Conservation (phyloP, 1,284 basidiomycete genomes). For the Ganoderma resinaceum region DNA sequence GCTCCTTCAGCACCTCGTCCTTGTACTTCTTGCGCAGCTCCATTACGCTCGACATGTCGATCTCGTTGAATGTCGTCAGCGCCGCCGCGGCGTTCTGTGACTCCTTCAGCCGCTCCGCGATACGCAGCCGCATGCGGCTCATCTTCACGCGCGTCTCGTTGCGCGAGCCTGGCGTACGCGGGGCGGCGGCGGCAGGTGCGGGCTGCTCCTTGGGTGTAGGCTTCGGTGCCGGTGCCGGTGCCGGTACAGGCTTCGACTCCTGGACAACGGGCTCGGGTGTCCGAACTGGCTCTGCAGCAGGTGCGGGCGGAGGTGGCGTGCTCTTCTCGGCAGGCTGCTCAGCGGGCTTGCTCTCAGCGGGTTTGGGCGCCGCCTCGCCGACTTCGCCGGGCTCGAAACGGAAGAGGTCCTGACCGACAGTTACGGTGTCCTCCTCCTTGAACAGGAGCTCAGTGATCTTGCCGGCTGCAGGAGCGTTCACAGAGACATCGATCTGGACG, state of each 20-base stretch:
- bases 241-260: slow-evolving; percentile 47
- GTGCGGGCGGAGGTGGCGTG: slow-evolving; percentile 46
- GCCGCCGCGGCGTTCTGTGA: slow-evolving; percentile 98
- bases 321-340: slow-evolving; percentile 56
- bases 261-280: slow-evolving; percentile 43
- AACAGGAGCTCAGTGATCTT: slow-evolving; percentile 90
- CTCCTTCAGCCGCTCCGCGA: slow-evolving; percentile 97
- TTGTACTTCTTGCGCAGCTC: slow-evolving; percentile 96
- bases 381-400: slow-evolving; percentile 86
- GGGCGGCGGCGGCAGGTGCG: slow-evolving; percentile 39
- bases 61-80: slow-evolving; percentile 99
- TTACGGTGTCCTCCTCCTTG: slow-evolving; percentile 93
- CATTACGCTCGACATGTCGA: slow-evolving; percentile 98
- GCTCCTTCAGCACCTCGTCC: slow-evolving; percentile 90
- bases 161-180: slow-evolving; percentile 60
- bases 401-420: slow-evolving; percentile 95
- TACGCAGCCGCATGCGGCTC: slow-evolving; percentile 97
- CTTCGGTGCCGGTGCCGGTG: slow-evolving; percentile 44
- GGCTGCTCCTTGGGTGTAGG: slow-evolving; percentile 43
- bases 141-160: slow-evolving; percentile 96
- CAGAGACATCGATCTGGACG: slow-evolving; percentile 92
- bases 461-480: slow-evolving; percentile 92
- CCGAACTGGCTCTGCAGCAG: slow-evolving; percentile 46
- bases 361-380: slow-evolving; percentile 48
- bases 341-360: slow-evolving; percentile 42